Evolutionary conservation across 371 early-diverging fungal genomes (phyloP), one percentile per base, ranked within the genome.

Genomic region (Vairimorpha ceranae): DNA sequence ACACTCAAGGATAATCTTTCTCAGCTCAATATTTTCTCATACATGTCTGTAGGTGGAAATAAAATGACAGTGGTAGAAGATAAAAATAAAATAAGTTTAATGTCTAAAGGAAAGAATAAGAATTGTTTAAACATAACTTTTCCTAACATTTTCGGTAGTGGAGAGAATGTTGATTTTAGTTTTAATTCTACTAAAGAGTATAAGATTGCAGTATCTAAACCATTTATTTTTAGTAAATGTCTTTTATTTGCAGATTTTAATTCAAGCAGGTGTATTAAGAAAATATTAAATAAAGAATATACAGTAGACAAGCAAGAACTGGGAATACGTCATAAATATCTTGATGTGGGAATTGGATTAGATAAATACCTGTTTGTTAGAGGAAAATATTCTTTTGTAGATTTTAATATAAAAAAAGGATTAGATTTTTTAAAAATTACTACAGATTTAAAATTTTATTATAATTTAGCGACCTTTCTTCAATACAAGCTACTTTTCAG

Each of bases 91-190:
- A 56, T 67, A 35, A 35, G 68, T 2, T 36, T 67, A 30, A 67
- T 25, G 10, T 54, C 68, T 35, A 67, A 52, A 10, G 68, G 72
- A n/a, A 46, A 48, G 8, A 41, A 54, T 12, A 63, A 56, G 36
- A 56, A 56, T 14, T 41, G 51, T 29, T 32, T 72, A 45, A 64
- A 64, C 21, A 52, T 72, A 12, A 72, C 25, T n/a, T 36, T 72
- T 27, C 72, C 72, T 15, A 72, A 72, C 33, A 38, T 72, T 2
- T 43, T 72, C 41, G 65, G 72, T 21, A 21, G 25, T n/a, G 72
- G 51, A 29, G 72, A 72, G 38, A 65, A 64, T 32, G 32, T 72
- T 17, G 52, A 72, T 45, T 43, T 65, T 14, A 59, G 38, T 2
- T 14, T 72, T 12, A 59, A 43, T 1, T 48, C 65, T 58, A 29